These are phyloP conservation scores for Mastigamoeba balamuthi DNA, from an alignment of 78 protist genomes.

Conservation along the genomic window DNA sequence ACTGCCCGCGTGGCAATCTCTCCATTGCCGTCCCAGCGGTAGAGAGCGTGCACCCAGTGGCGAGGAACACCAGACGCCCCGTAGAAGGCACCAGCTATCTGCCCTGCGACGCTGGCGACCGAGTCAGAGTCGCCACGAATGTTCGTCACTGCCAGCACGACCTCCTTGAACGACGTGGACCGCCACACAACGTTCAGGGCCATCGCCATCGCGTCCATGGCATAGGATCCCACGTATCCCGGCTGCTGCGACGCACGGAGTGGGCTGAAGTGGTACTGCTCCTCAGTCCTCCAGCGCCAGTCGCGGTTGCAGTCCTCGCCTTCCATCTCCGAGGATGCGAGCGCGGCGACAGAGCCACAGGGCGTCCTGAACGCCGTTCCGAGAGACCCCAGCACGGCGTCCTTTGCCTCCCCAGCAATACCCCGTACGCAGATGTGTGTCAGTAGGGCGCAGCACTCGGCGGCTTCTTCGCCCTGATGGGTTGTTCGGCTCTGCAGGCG, in stretches of 20 bases:
- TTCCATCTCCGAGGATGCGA: neutral
- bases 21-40: neutral
- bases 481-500: slow-evolving; percentile 14
- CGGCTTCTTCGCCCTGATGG: slow-evolving; percentile 27
- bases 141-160: slow-evolving; percentile 1
- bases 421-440: neutral
- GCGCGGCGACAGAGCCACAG: neutral
- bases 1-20: neutral
- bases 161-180: neutral
- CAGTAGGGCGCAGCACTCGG: slow-evolving; percentile 16
- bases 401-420: neutral
- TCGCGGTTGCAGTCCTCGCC: neutral
- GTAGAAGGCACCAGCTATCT: slow-evolving; percentile 13
- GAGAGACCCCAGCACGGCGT: neutral
- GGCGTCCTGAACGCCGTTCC: neutral
- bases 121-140: slow-evolving; percentile 29
- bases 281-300: slow-evolving; percentile 14
- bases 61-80: slow-evolving; percentile 2
- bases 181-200: slow-evolving; percentile 30
- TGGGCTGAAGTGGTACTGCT: neutral
- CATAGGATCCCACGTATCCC: slow-evolving; percentile 34
- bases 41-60: neutral
- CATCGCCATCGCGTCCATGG: slow-evolving; percentile 36
- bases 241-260: slow-evolving; percentile 7
- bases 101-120: neutral